Conservation (phyloP, 2,329 filamentous ascomycete genomes). For the Alternaria sp. region DNA sequence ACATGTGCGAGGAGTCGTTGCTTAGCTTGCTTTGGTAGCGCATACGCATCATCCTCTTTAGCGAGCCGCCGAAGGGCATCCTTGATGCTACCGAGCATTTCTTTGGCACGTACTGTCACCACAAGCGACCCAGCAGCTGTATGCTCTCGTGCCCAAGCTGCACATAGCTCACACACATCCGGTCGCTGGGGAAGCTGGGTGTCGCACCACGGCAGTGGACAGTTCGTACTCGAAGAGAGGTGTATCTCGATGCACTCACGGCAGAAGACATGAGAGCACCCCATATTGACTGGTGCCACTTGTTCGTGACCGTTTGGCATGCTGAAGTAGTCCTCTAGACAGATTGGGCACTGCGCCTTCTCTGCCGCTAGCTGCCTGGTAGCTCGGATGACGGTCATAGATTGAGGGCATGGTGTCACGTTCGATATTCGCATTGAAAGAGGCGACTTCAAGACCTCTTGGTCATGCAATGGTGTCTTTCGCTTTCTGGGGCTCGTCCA, state of each 20-base stretch:
- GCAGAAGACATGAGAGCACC: conserved; percentile 27
- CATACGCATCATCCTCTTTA: conserved; percentile 20
- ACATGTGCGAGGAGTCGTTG: conserved; percentile 17
- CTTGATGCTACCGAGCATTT: conserved; percentile 29
- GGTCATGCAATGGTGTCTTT: background rate
- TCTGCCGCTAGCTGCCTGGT: conserved; percentile 11
- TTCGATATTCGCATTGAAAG: conserved; percentile 1
- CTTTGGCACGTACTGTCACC: conserved; percentile 26
- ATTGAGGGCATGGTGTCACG: conserved; percentile 21
- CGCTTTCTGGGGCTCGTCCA: conserved; percentile 16
- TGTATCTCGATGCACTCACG: conserved; percentile 25
- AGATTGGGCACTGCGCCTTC: conserved; percentile 23
- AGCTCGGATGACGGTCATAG: conserved; percentile 17
- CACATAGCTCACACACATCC: conserved; percentile 23
- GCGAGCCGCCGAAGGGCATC: conserved; percentile 18
- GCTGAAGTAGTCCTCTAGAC: conserved; percentile 24
- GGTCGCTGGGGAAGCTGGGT: conserved; percentile 14
- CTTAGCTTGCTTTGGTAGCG: conserved; percentile 11
- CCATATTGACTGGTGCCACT: conserved; percentile 24
- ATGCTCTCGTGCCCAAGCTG: conserved; percentile 19
- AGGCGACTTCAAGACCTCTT: background rate
- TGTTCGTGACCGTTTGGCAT: conserved; percentile 9
- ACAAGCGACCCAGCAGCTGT: conserved; percentile 8
- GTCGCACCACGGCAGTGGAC: conserved; percentile 24
- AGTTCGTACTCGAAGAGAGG: conserved; percentile 16